A percentile compares a stretch with the other conserved stretches of the same genome.
Evolutionary conservation across 2,329 filamentous ascomycete species (phyloP).

Genomic region (Graphium sp.): DNA sequence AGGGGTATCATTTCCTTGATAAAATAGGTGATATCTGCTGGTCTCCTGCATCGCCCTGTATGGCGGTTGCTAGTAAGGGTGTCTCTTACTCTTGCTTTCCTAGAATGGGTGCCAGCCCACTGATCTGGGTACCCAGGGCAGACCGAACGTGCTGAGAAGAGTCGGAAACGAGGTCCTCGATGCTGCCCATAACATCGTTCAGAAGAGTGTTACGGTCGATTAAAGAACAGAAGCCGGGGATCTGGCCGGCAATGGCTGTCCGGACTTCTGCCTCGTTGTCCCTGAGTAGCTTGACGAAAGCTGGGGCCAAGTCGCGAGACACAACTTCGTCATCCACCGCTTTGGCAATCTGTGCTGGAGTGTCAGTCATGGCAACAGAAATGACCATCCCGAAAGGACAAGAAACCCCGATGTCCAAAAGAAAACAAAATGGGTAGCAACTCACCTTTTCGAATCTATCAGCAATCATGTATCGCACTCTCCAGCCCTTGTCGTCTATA

Average conservation of each 20-base stretch:
- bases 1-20: too few relatives aligned
- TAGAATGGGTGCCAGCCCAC: conserved; percentile 86
- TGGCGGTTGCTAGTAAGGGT: neutral
- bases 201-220: conserved; percentile 78
- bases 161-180: conserved; percentile 93
- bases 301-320: conserved; percentile 80
- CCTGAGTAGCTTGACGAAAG: conserved; percentile 94
- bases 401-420: neutral
- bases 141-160: conserved; percentile 93
- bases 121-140: conserved; percentile 90
- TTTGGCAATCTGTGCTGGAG: conserved; percentile 63
- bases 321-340: conserved; percentile 96
- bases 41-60: too few relatives aligned
- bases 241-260: conserved; percentile 92
- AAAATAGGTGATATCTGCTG: neutral
- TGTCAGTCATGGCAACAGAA: neutral
- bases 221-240: conserved; percentile 86
- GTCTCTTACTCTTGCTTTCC: conserved; percentile 82
- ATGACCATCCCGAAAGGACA: neutral
- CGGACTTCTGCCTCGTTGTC: conserved; percentile 96
- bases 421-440: conserved; percentile 1
- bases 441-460: conserved; percentile 91
- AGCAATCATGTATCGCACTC: conserved; percentile 97
- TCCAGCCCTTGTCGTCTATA: conserved; percentile 99
- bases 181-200: conserved; percentile 89